These are phyloP conservation scores for Haematococcus sp. DNA, from an alignment of 139 green algal species.

Conservation along the genomic window DNA sequence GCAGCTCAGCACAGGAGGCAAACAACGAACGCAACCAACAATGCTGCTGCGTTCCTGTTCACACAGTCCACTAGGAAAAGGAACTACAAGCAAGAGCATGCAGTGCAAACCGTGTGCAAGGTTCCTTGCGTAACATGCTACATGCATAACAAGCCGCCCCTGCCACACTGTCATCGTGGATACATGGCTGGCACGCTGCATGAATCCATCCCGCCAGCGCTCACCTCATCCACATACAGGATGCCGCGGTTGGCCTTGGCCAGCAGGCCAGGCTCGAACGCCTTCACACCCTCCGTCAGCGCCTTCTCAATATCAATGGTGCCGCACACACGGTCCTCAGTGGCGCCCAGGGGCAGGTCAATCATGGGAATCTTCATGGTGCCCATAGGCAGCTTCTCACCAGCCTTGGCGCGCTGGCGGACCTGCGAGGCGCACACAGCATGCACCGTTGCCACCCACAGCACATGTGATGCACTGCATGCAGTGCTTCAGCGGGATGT, in stretches of 20 bases:
- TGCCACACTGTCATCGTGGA: too few species aligned
- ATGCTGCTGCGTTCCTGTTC: too few species aligned
- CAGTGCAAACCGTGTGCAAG: too few species aligned
- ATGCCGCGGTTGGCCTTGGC: constrained; percentile 88
- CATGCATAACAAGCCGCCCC: too few species aligned
- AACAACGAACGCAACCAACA: too few species aligned
- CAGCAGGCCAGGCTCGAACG: constrained; percentile 65
- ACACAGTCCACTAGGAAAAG: too few species aligned
- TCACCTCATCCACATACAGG: constrained; percentile 84
- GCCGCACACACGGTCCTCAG: constrained; percentile 91
- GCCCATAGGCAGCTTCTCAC: constrained; percentile 54
- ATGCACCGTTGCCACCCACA: background rate
- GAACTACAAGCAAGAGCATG: too few species aligned
- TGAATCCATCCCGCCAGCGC: too few species aligned
- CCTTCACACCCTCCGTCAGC: constrained; percentile 75
- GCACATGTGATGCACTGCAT: background rate
- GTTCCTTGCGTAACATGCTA: too few species aligned
- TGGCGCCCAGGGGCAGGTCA: constrained; percentile 82
- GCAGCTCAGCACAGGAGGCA: background rate
- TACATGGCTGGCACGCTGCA: too few species aligned
- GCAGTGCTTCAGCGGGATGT: background rate
- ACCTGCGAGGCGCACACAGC: constrained; percentile 3
- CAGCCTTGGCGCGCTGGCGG: constrained; percentile 36
- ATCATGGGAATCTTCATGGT: constrained; percentile 82
- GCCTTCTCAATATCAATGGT: constrained; percentile 96